Evolutionary conservation across 768 basidiomycete species (phyloP), one percentile per base, ranked within the genome.

Genomic region (Tephrocybe sp.): DNA sequence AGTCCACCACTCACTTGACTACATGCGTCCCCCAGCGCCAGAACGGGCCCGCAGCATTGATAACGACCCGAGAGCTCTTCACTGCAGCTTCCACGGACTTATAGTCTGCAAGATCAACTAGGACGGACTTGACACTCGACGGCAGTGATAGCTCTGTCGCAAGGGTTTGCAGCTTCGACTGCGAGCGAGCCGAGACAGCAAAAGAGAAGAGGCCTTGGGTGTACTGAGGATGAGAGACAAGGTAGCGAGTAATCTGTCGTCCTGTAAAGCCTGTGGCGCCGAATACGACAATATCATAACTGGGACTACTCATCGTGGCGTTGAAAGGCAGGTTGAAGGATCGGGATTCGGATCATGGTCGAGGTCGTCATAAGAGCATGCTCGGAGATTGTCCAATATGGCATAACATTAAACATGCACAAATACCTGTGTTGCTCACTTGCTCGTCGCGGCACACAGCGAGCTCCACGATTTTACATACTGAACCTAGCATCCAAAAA

Each of bases 221-320:
- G 18, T 50, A 57, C 19, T 89, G 76, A 0, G 82, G 79, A 58
- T 93, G 89, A 3, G 69, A 55, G 1, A 73, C 67, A 24, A 97
- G 79, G 66, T 93, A 91, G 32, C 76, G 70, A 8, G 79, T 70
- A 25, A 87, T 80, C 44, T 90, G 78, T 22, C 77, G 73, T 2
- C 91, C 92, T 1, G 87, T 87, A 62, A 78, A 86, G 15, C 87
- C 87, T 73, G 87, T 87, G 7, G 88, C 89, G 4, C 89, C 89
- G 28, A 88, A 73, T 36, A 92, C 67, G 36, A 90, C 70, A 44
- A 91, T 77, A 59, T 87, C 84, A 32, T 60, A 51, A 46, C 44
- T 49, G 21, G 25, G 18, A 26, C 59, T 64, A 18, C 60, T 41
- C 69, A 69, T 71, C 43, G 54, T 54, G 51, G 8, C 22, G 26